Evolutionary conservation across 768 basidiomycete genomes (phyloP).

Genomic region (Mycena metata): DNA sequence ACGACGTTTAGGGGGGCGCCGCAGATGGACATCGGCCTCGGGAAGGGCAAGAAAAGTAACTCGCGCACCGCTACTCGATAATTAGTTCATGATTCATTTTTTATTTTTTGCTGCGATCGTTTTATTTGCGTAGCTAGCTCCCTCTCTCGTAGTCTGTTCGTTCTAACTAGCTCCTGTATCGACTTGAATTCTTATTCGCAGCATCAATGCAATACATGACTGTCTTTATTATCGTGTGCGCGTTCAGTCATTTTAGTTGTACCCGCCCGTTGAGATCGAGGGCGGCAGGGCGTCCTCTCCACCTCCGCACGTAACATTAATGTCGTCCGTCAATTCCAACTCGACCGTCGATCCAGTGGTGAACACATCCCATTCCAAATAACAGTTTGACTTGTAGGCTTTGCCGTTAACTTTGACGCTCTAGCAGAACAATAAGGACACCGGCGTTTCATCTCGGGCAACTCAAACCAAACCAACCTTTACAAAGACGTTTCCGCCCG

Average conservation of each 20-base stretch:
- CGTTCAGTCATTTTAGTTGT: slow-evolving; percentile 43
- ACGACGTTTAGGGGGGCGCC: slow-evolving; percentile 23
- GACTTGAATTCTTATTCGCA: slow-evolving; percentile 5
- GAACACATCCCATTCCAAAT: slow-evolving; percentile 77
- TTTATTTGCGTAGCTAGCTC: slow-evolving; percentile 10
- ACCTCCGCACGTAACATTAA: slow-evolving; percentile 65
- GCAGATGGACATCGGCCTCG: slow-evolving; percentile 14
- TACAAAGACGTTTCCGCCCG: slow-evolving; percentile 69
- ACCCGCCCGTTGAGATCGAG: slow-evolving; percentile 76
- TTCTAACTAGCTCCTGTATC: neutral
- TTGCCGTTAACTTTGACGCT: slow-evolving; percentile 69
- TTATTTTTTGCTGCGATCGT: slow-evolving; percentile 9
- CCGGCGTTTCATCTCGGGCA: neutral
- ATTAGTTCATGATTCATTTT: slow-evolving; percentile 10
- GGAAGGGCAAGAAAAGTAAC: slow-evolving; percentile 28
- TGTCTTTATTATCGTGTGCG: neutral
- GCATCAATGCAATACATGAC: slow-evolving; percentile 4
- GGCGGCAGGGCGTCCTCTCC: slow-evolving; percentile 65
- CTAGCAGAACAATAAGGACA: slow-evolving; percentile 46
- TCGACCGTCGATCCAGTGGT: slow-evolving; percentile 64
- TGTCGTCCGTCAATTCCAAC: slow-evolving; percentile 67
- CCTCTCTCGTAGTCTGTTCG: too few relatives aligned
- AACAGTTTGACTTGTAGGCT: slow-evolving; percentile 74
- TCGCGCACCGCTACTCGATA: slow-evolving; percentile 32
- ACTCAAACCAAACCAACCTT: slow-evolving; percentile 52